phyloP scores from a whole-genome alignment of 2,329 filamentous ascomycete species.

The Simplicillium sp. region DNA sequence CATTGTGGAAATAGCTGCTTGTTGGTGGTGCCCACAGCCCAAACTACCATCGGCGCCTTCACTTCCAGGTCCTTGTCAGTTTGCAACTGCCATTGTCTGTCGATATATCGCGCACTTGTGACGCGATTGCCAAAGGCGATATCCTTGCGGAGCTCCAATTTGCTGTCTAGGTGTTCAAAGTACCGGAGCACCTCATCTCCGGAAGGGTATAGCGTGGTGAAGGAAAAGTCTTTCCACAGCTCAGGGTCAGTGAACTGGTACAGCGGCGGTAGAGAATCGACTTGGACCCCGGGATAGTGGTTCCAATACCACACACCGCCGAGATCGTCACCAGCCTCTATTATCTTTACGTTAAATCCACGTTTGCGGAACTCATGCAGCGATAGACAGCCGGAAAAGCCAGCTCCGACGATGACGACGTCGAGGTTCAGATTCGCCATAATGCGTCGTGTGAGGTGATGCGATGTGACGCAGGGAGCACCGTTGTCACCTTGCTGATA shows the following conservation, averaged over 20 bases:
- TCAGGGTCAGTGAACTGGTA: conserved; percentile 27
- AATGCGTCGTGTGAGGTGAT: conserved; percentile 2
- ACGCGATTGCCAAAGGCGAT: conserved; percentile 34
- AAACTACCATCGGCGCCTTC: conserved; percentile 32
- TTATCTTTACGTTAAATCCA: conserved; percentile 23
- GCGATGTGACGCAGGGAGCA: too few species aligned
- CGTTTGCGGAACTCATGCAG: conserved; percentile 25
- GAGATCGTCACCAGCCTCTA: conserved; percentile 25
- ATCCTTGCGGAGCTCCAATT: conserved; percentile 31
- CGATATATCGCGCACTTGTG: conserved; percentile 27
- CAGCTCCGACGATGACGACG: conserved; percentile 15
- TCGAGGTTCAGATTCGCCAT: conserved; percentile 6
- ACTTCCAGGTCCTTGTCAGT: conserved; percentile 28
- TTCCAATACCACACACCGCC: conserved; percentile 37
- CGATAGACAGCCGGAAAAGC: conserved; percentile 14
- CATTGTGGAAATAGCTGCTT: conserved; percentile 28
- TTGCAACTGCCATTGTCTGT: conserved; percentile 30
- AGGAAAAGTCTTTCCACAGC: conserved; percentile 34
- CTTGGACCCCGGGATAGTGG: conserved; percentile 30
- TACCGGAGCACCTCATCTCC: conserved; percentile 32
- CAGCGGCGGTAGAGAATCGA: conserved; percentile 23
- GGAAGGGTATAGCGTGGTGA: conserved; percentile 27
- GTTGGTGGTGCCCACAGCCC: conserved; percentile 34
- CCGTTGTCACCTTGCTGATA: too few species aligned
- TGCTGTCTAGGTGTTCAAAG: conserved; percentile 34